A percentile compares a stretch with the other conserved stretches of the same genome.
These are phyloP conservation scores for Populus davidiana DNA, from an alignment of 345 rosid species.

Conservation along the genomic window DNA sequence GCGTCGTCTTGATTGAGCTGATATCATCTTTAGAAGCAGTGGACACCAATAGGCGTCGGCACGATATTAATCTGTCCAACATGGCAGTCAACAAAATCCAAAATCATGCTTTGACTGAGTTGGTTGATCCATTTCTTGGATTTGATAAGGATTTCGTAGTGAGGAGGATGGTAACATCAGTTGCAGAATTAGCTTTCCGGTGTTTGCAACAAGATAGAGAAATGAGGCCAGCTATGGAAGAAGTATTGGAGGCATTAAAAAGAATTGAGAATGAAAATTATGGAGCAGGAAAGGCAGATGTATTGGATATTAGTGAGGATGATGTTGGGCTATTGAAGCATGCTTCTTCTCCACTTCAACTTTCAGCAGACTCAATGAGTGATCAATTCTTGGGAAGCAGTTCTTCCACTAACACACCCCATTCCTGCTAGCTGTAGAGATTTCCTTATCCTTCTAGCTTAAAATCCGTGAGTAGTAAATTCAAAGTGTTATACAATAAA, in stretches of 20 bases:
- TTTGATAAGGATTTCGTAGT: slow-evolving; percentile 45
- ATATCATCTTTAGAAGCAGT: slow-evolving; percentile 67
- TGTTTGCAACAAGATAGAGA: slow-evolving; percentile 81
- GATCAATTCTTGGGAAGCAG: slow-evolving; percentile 55
- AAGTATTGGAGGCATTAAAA: slow-evolving; percentile 47
- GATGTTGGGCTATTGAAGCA: slow-evolving; percentile 50
- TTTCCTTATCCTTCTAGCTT: neutral
- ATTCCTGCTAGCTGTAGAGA: slow-evolving; percentile 27
- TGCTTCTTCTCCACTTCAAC: slow-evolving; percentile 31
- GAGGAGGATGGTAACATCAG: slow-evolving; percentile 42
- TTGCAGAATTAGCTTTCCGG: slow-evolving; percentile 72
- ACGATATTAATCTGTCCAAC: slow-evolving; percentile 65
- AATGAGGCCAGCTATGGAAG: slow-evolving; percentile 73
- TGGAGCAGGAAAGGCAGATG: slow-evolving; percentile 31
- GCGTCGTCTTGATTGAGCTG: slow-evolving; percentile 75
- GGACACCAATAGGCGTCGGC: slow-evolving; percentile 59
- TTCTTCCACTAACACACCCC: slow-evolving; percentile 24
- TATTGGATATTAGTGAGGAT: slow-evolving; percentile 40
- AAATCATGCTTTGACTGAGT: slow-evolving; percentile 54
- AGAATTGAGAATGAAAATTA: slow-evolving; percentile 41
- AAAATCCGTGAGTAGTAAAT: neutral
- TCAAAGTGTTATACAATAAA: neutral
- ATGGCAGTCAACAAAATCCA: slow-evolving; percentile 76
- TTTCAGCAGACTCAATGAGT: slow-evolving; percentile 49
- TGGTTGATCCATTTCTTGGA: slow-evolving; percentile 65